These are phyloP conservation scores for Penicillium rolfsii DNA, from an alignment of 2,329 filamentous ascomycete genomes.

Conservation along the genomic window DNA sequence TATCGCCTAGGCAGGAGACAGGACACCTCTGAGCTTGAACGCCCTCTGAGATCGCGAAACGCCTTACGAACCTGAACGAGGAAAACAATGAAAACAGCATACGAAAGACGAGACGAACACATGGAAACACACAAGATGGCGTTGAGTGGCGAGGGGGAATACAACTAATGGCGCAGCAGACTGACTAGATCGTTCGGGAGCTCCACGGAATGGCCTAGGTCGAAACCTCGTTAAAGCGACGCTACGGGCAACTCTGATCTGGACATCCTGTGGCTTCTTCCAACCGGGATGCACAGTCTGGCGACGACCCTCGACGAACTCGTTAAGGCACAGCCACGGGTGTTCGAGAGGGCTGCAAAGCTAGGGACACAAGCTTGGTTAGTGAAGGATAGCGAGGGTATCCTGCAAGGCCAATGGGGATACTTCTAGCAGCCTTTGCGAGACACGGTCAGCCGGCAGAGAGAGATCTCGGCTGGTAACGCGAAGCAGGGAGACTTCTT, in stretches of 20 bases:
- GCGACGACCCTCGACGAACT: constrained; percentile 15
- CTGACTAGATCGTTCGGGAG: neutral
- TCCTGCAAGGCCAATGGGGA: constrained; percentile 7
- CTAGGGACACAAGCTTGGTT: constrained; percentile 9
- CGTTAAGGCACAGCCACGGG: constrained; percentile 10
- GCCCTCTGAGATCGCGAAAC: constrained; percentile 5
- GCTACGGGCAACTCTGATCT: constrained; percentile 18
- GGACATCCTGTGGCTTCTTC: constrained; percentile 7
- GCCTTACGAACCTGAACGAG: neutral
- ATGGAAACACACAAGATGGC: neutral
- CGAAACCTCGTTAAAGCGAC: constrained; percentile 5
- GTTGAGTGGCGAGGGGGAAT: neutral
- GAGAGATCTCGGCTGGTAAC: neutral
- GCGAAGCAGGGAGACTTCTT: neutral
- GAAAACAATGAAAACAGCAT: neutral
- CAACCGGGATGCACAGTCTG: constrained; percentile 6
- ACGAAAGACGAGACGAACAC: neutral
- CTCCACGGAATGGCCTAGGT: neutral
- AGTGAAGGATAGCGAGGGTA: constrained; percentile 11
- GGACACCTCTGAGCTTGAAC: constrained; percentile 16
- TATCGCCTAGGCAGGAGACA: constrained; percentile 20
- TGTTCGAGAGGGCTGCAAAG: constrained; percentile 11
- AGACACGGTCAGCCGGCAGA: neutral
- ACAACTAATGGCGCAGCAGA: neutral
- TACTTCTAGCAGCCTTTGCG: neutral